Base-by-base conservation (phyloP, 2,329 filamentous ascomycete genomes). In the Penicillium sp. region DNA sequence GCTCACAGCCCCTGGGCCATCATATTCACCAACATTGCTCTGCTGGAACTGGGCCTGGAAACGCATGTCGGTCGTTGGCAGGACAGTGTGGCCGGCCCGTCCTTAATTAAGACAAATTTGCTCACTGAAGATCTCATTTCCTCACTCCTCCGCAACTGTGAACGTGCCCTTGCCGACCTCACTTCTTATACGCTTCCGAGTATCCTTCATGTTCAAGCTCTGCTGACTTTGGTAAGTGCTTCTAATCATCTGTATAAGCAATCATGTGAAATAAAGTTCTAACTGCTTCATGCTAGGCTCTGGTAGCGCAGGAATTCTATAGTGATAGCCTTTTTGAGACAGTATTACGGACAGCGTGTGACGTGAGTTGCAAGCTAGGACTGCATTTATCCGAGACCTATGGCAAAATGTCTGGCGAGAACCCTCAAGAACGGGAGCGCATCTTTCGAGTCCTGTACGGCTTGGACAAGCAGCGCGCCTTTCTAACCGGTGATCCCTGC, bases 401-500 rank as follows among this genome's bases (percentile, higher is more conserved):
- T n/a, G 21, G 38, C n/a, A 23, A 28, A 20, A 30, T 42, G 21
- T 47, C 43, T 21, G 33, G 52, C 24, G 42, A 54, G 20, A 35
- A 47, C 12, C 45, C 45, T 42, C 14, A 24, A 6, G 38, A 54
- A 24, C 30, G 30, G 20, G 52, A 54, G 26, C 43, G 45, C 21
- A 28, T 54, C 20, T 54, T 54, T 23, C 45, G 52, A 40, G 52
- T 42, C 14, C 43, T 54, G 23, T 54, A 54, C 28, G 45, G 43
- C 38, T 23, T 54, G 12, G 52, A 54, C 16, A 54, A 54, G 33
- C 52, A 47, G 45, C 42, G 52, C 16, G 43, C 47, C 14, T 54
- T 54, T 45, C 45, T 54, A 6, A 54, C 43, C n/a, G 52, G 52
- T 9, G 38, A 54, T n/a, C 52, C 52, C 7, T 54, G 52, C 21